phyloP scores from a whole-genome alignment of 352 stramenopile species.

The Pythium dissotocum region DNA sequence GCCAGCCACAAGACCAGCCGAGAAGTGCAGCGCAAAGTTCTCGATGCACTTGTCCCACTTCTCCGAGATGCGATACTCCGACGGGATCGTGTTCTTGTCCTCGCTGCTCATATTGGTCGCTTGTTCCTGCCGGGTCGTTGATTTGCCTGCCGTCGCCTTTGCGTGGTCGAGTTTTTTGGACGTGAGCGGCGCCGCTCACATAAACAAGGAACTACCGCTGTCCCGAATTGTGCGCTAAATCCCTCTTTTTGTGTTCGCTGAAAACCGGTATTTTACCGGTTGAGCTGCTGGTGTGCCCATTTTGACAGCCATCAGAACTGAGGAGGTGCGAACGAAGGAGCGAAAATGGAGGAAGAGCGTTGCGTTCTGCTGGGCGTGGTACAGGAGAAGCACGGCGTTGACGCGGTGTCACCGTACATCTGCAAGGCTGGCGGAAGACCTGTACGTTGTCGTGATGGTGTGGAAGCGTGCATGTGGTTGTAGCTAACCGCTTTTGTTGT shows the following conservation, averaged over 20 bases:
- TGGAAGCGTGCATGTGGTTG: neutral
- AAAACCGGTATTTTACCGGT: constrained; percentile 19
- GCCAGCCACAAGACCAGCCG: constrained; percentile 73
- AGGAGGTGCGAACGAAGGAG: neutral
- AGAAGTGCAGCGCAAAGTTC: constrained; percentile 89
- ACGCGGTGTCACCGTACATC: constrained; percentile 66
- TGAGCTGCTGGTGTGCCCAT: constrained; percentile 10
- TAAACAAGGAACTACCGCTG: constrained; percentile 23
- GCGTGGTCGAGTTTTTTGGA: constrained; percentile 29
- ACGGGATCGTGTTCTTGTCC: constrained; percentile 64
- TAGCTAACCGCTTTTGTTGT: neutral
- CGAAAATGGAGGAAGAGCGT: constrained; percentile 54
- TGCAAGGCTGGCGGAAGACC: constrained; percentile 79
- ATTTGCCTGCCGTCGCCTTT: constrained; percentile 14
- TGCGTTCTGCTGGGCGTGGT: constrained; percentile 71
- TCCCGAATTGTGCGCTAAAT: constrained; percentile 10
- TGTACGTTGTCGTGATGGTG: constrained; percentile 32
- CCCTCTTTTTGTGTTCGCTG: neutral
- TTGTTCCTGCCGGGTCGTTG: constrained; percentile 6
- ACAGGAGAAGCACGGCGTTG: constrained; percentile 63
- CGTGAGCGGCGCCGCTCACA: constrained; percentile 32
- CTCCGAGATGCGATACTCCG: constrained; percentile 89
- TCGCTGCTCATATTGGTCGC: constrained; percentile 27
- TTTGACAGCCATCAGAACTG: constrained; percentile 17
- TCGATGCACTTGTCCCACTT: constrained; percentile 91